Base-by-base conservation (phyloP, 768 basidiomycete species). In the Omphalotus guepiniiformis region DNA sequence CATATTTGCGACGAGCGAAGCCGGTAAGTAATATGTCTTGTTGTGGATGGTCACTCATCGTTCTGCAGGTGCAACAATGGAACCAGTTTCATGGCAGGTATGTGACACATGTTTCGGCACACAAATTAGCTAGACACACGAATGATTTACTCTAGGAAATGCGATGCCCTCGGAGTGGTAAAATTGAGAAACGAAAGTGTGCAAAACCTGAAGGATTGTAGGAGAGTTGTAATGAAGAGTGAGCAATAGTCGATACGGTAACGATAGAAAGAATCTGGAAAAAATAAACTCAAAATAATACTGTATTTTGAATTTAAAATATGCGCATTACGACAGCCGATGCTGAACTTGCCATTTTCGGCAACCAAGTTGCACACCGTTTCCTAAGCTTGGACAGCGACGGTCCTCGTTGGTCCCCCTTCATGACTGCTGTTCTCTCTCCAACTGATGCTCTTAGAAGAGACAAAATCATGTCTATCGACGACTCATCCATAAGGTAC, bases 1-100 rank as follows among this genome's bases (percentile, higher is more conserved):
- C 7, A 85, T 94, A 43, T 93, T 89, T 62, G 93, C 92, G 9
- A 86, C 84, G 6, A 89, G 88, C 62, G 91, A 93, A 68, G 83
- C 85, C 39, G 89, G 90, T 81, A 58, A 56, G 74, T 69, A 16
- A 28, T n/a, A 18, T 23, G 41, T 26, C 26, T 12, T 28, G 23
- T 19, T 18, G 21, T 19, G 39, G 23, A 49, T 43, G 7, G 36
- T 46, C 26, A 45, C 18, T 42, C 19, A 44, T 8, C 22, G 39
- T 30, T 25, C 35, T 6, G 26, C 56, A 89, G 88, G 89, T 45
- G 82, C 78, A 8, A 86, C 86, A 19, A 83, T 93, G 79, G 82
- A 88, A 48, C 86, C 91, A 0, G 79, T 90, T 12, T 90, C 87
- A 2, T 93, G 91, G 91, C 82, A 88, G 26, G 46, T 47, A 29